Conservation (phyloP, 2,329 filamentous ascomycete species). For the Epichloe sibirici region DNA sequence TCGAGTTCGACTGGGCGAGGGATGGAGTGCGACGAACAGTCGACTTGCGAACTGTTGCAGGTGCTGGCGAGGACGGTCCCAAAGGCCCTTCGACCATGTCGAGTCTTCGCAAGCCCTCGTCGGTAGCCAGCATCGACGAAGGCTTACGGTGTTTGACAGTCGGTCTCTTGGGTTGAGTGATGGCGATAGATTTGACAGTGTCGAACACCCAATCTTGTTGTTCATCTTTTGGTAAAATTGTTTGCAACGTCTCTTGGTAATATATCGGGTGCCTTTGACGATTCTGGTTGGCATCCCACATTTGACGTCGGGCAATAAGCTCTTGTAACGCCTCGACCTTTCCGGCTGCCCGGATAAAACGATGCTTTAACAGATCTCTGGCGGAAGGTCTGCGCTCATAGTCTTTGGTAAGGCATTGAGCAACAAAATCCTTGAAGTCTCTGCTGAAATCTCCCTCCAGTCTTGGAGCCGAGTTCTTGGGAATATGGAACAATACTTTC, state of each 20-base stretch:
- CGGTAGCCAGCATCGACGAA: constrained; percentile 44
- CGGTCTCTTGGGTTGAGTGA: constrained; percentile 35
- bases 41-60: constrained; percentile 45
- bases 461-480: constrained; percentile 73
- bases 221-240: constrained; percentile 52
- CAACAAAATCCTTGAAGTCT: constrained; percentile 89
- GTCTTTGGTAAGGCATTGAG: constrained; percentile 85
- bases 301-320: constrained; percentile 69
- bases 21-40: constrained; percentile 41
- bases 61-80: constrained; percentile 40
- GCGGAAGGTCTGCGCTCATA: constrained; percentile 74
- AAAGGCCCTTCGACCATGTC: constrained; percentile 50
- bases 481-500: constrained; percentile 87
- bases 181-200: constrained; percentile 63
- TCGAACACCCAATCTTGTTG: constrained; percentile 93
- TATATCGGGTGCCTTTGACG: constrained; percentile 63
- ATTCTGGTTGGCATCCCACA: constrained; percentile 65
- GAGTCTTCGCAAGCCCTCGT: constrained; percentile 47
- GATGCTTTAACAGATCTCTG: constrained; percentile 76
- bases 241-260: constrained; percentile 84
- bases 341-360: constrained; percentile 76
- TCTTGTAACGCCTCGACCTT: constrained; percentile 83
- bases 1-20: constrained; percentile 21
- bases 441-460: constrained; percentile 78
- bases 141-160: constrained; percentile 41